Base-by-base conservation (phyloP, 1,284 basidiomycete species). In the Ganoderma leucocontextum region DNA sequence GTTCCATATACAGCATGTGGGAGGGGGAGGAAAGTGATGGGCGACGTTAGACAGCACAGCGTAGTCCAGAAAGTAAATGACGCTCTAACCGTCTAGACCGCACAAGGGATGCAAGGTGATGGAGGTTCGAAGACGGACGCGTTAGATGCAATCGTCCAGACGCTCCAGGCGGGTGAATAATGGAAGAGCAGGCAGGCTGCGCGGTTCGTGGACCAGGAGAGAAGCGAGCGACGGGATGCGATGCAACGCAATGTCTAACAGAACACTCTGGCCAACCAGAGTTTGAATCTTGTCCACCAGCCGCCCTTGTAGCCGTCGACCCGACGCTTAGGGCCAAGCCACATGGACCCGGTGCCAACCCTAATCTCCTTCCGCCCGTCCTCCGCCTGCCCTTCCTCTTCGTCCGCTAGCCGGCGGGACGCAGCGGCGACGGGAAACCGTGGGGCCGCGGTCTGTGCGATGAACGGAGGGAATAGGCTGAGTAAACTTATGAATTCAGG, bases 291-390 rank as follows among this genome's bases (percentile, higher is more conserved):
- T 55, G 85, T 85, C 91, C 91, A 93, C 90, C 89, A 93, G 65
- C 86, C 84, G 22, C 92, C 91, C 75, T 86, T 82, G 88, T 89
- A 93, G 35, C 86, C 88, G 47, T 85, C 84, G 38, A 80, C 80
- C 42, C 92, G 88, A 63, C 80, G 78, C 74, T 83, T 87, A 42
- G 83, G 75, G 65, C 90, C 87, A 42, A 92, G 78, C 87, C 89
- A 91, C 85, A 94, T 90, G 57, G 82, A 83, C 15, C 92, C 92
- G 35, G 92, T 94, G 25, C 92, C 92, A 75, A 89, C 86, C 44
- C 83, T 86, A 68, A 94, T 84, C 52, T 84, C 84, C 67, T 84
- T 85, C 70, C 80, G 82, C 70, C 76, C 79, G 42, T 82, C 80
- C 62, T 85, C 83, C 64, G 86, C 86, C 68, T 86, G 86, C 38